phyloP scores from a whole-genome alignment of 768 basidiomycete genomes.

The Trametes meyenii region DNA sequence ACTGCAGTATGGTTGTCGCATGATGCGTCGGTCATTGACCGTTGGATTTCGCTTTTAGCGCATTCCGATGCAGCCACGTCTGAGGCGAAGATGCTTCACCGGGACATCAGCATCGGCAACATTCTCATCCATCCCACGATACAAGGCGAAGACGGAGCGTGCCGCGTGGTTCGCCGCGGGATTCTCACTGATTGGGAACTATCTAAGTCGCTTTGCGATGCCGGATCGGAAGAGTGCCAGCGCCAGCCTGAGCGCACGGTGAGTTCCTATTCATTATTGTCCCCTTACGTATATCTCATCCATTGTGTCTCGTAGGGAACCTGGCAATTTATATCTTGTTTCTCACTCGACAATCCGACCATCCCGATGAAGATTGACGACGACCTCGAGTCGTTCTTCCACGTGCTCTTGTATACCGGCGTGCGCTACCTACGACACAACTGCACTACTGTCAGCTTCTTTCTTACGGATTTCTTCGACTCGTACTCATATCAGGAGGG shows the following conservation, averaged over 20 bases:
- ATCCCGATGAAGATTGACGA: slow-evolving; percentile 14
- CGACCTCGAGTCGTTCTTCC: slow-evolving; percentile 27
- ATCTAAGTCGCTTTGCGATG: background rate
- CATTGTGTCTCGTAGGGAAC: slow-evolving; percentile 19
- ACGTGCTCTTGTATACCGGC: slow-evolving; percentile 9
- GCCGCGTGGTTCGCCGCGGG: background rate
- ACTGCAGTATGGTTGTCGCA: too few species aligned
- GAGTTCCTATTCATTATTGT: too few species aligned
- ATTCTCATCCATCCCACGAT: slow-evolving; percentile 3
- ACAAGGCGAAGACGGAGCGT: background rate
- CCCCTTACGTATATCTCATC: too few species aligned
- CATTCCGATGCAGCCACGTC: background rate
- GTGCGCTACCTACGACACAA: background rate
- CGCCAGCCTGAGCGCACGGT: background rate
- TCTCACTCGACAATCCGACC: slow-evolving; percentile 12
- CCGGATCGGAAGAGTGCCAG: background rate
- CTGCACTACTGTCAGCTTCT: background rate
- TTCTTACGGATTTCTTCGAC: slow-evolving; percentile 3
- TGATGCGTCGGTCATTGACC: too few species aligned
- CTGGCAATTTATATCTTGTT: slow-evolving; percentile 22
- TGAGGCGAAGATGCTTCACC: background rate
- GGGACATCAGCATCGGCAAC: slow-evolving; percentile 14
- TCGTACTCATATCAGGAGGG: too few species aligned
- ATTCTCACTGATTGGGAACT: slow-evolving; percentile 12
- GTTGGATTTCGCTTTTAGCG: background rate